These are phyloP conservation scores for Geotrichum klebahnii DNA, from an alignment of 1,139 yeast species.

Conservation along the genomic window DNA sequence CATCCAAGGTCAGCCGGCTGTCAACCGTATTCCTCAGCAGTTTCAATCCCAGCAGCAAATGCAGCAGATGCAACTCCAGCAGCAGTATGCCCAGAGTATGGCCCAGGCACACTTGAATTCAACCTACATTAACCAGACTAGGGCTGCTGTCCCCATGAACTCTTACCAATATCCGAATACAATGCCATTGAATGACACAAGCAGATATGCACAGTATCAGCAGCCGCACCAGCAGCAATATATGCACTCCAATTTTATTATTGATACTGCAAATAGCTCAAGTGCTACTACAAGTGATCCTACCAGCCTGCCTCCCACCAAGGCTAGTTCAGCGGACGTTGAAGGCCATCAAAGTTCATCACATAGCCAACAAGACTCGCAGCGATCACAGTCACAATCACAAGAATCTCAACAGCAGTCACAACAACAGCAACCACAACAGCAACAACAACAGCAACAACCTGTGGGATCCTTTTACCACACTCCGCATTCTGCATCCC, in stretches of 20 bases:
- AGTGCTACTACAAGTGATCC: too few species aligned
- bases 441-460: constrained; percentile 4
- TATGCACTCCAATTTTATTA: too few species aligned
- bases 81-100: constrained; percentile 4
- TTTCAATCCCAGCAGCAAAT: constrained; percentile 4
- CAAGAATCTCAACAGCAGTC: constrained; percentile 9
- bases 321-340: too few species aligned
- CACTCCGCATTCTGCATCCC: neutral
- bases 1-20: neutral
- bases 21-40: too few species aligned
- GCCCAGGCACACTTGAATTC: constrained; percentile 4
- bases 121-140: neutral
- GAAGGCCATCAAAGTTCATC: too few species aligned
- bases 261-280: too few species aligned
- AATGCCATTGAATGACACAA: neutral
- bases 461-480: neutral
- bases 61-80: constrained; percentile 5
- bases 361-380: too few species aligned
- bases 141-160: constrained; percentile 2
- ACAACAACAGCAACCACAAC: constrained; percentile 4
- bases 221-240: too few species aligned
- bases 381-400: neutral
- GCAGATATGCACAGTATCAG: constrained; percentile 1
- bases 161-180: constrained; percentile 4
- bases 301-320: too few species aligned